Evolutionary conservation across 305 asterid species (phyloP).

Genomic region (Petunia hybrid): DNA sequence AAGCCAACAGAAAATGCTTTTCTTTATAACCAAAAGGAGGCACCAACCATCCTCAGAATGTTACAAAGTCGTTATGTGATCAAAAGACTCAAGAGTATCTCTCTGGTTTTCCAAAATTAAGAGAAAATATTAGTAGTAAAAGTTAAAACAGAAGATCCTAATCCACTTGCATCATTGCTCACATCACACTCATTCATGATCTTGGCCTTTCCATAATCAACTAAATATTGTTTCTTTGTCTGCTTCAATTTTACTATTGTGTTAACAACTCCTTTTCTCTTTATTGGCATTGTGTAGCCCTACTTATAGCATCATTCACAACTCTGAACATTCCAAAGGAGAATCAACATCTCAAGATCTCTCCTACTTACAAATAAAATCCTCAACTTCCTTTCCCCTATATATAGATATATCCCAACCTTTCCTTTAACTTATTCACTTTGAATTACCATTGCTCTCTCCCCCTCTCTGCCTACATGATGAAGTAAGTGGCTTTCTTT

Average conservation of each 20-base stretch:
- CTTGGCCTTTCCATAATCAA: slow-evolving; percentile 25
- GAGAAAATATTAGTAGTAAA: slow-evolving; percentile 1
- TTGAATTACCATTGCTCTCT: slow-evolving; percentile 14
- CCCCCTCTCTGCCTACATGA: slow-evolving; percentile 3
- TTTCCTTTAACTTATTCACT: slow-evolving; percentile 24
- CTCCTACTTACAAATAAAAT: neutral
- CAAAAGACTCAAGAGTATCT: neutral
- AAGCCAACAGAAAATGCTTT: neutral
- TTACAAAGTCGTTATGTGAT: slow-evolving; percentile 7
- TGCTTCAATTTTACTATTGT: neutral
- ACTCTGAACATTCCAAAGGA: slow-evolving; percentile 22
- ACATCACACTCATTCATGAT: slow-evolving; percentile 29
- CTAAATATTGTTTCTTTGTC: neutral
- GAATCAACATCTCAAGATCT: slow-evolving; percentile 10
- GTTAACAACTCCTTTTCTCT: neutral
- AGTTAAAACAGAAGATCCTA: slow-evolving; percentile 10
- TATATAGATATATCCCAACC: neutral
- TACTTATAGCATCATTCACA: slow-evolving; percentile 5
- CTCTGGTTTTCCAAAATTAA: neutral
- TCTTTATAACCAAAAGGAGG: neutral
- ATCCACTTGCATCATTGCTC: slow-evolving; percentile 27
- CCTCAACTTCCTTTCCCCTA: slow-evolving; percentile 27
- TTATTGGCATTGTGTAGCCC: slow-evolving; percentile 6
- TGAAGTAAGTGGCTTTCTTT: slow-evolving; percentile 23
- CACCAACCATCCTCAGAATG: neutral